phyloP scores from a whole-genome alignment of 257 asterid genomes.

The Cynanchum wilfordii region DNA sequence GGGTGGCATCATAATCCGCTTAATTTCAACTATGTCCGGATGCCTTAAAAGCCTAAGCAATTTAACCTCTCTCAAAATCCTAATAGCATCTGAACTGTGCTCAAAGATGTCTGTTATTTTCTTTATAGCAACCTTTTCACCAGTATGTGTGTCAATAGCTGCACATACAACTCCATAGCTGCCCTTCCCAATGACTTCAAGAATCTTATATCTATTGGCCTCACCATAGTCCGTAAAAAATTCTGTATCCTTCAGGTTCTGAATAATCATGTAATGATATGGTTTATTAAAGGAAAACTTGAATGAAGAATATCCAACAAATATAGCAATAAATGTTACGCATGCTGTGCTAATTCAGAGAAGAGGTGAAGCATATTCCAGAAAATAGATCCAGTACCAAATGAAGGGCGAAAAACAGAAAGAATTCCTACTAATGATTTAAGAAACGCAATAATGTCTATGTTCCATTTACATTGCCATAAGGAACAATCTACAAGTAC shows the following conservation, averaged over 20 bases:
- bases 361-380: background rate
- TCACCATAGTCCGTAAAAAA: conserved; percentile 86
- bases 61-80: conserved; percentile 84
- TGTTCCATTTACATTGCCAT: background rate
- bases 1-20: conserved; percentile 86
- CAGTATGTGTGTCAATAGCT: conserved; percentile 81
- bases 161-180: conserved; percentile 97
- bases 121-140: conserved; percentile 89
- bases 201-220: conserved; percentile 72
- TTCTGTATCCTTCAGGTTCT: conserved; percentile 60
- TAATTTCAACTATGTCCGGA: conserved; percentile 91
- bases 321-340: background rate
- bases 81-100: conserved; percentile 78
- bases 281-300: background rate
- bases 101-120: conserved; percentile 80
- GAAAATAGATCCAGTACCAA: background rate
- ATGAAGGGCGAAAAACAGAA: background rate
- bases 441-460: background rate
- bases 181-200: conserved; percentile 86
- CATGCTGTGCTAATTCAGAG: background rate
- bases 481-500: too few species aligned
- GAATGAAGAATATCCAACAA: background rate
- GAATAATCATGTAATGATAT: conserved; percentile 16
- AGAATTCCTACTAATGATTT: background rate
- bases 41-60: conserved; percentile 79